A percentile compares a stretch with the other conserved stretches of the same genome.
Conservation (phyloP, 768 basidiomycete genomes). For the Phaeotremella fagi region DNA sequence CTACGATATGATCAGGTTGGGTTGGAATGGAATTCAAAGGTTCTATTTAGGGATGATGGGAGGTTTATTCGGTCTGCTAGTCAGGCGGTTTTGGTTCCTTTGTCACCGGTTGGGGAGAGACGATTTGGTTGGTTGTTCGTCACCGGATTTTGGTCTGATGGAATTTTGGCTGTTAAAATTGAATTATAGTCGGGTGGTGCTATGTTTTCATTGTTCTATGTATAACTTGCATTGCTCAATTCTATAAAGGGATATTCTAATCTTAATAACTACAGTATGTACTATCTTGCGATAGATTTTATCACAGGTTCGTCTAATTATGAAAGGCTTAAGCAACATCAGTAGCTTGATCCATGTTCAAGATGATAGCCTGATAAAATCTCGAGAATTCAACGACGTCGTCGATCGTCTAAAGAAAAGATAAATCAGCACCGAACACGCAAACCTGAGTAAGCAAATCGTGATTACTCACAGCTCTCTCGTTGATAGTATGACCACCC, state of each 20-base stretch:
- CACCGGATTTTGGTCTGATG: constrained; percentile 6
- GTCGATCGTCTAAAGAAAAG: constrained; percentile 20
- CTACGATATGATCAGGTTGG: background rate
- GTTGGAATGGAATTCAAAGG: constrained; percentile 6
- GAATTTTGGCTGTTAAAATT: background rate
- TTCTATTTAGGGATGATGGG: constrained; percentile 24
- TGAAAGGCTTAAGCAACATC: constrained; percentile 8
- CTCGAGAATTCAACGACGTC: constrained; percentile 37
- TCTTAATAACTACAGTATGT: background rate
- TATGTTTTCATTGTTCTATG: background rate
- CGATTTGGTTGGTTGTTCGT: constrained; percentile 22
- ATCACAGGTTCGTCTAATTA: background rate
- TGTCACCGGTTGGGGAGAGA: background rate
- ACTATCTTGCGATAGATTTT: background rate
- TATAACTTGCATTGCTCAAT: background rate
- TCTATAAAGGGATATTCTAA: background rate
- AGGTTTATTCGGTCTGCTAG: constrained; percentile 12
- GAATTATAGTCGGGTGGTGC: background rate
- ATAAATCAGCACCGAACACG: too few relatives aligned
- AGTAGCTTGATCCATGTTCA: constrained; percentile 34
- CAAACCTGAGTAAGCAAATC: background rate
- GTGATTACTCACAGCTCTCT: constrained; percentile 5
- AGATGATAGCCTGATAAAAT: constrained; percentile 41
- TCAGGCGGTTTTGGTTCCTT: constrained; percentile 15
- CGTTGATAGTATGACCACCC: constrained; percentile 44